Conservation (phyloP, 352 stramenopile species). For the Pythium chondricola region DNA sequence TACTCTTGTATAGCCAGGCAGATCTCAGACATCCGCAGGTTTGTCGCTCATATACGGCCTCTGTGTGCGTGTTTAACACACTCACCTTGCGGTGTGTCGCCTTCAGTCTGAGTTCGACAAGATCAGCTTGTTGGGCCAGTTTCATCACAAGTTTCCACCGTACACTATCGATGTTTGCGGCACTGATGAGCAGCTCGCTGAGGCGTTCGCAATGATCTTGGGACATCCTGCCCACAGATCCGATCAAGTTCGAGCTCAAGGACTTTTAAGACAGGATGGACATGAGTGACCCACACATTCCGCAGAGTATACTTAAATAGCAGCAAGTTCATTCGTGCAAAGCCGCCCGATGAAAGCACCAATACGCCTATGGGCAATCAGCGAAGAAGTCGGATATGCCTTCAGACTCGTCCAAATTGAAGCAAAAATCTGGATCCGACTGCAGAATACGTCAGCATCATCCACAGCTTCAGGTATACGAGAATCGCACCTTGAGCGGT, state of each 20-base stretch:
- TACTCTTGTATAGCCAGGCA: not conserved
- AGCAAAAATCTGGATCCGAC: slow-evolving; percentile 86
- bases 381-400: slow-evolving; percentile 86
- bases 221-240: not conserved
- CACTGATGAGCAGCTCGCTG: not conserved
- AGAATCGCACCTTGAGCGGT: slow-evolving; percentile 60
- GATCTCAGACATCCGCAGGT: not conserved
- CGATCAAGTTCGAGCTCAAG: not conserved
- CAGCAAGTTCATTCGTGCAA: slow-evolving; percentile 1
- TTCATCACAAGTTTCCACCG: not conserved
- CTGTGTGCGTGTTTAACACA: not conserved
- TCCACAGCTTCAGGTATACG: not conserved
- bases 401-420: slow-evolving; percentile 84
- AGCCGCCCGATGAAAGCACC: not conserved
- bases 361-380: slow-evolving; percentile 47
- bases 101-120: not conserved
- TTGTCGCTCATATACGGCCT: not conserved
- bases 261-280: not conserved
- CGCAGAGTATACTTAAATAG: slow-evolving; percentile 11
- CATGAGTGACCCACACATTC: not conserved
- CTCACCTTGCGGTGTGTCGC: not conserved
- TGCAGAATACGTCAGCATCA: slow-evolving; percentile 10
- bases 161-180: not conserved
- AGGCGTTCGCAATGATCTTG: not conserved
- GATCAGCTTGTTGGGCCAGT: not conserved